A percentile compares a stretch with the other conserved stretches of the same genome.
phyloP scores from a whole-genome alignment of 352 stramenopile genomes.

The Globisporangium paroecandrum region DNA sequence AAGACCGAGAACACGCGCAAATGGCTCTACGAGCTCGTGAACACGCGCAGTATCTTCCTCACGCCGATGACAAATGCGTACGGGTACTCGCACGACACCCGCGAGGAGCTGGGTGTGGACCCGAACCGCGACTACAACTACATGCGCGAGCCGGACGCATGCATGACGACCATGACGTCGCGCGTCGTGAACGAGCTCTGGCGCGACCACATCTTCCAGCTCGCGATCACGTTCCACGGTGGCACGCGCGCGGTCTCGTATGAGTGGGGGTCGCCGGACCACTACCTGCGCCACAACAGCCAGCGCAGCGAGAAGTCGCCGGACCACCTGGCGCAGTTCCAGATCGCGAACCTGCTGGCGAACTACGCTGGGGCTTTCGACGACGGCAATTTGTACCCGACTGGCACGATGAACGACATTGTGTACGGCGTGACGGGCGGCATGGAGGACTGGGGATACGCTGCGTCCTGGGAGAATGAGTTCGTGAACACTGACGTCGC shows the following conservation, averaged over 20 bases:
- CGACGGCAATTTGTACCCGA: conserved; percentile 72
- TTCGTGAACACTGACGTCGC: conserved; percentile 18
- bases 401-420: conserved; percentile 93
- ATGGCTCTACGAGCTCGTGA: conserved; percentile 81
- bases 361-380: conserved; percentile 71
- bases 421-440: conserved; percentile 96
- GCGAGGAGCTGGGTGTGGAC: conserved; percentile 89
- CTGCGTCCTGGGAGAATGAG: conserved; percentile 84
- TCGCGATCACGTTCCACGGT: conserved; percentile 97
- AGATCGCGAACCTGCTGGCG: conserved; percentile 56
- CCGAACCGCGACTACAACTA: conserved; percentile 99
- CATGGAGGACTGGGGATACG: conserved; percentile 98
- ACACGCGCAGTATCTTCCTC: conserved; percentile 78
- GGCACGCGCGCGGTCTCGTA: conserved; percentile 97
- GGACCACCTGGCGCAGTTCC: conserved; percentile 69
- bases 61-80: conserved; percentile 94
- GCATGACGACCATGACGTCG: conserved; percentile 95
- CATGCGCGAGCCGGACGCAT: conserved; percentile 78
- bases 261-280: conserved; percentile 95
- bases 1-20: conserved; percentile 48
- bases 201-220: conserved; percentile 95
- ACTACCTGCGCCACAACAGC: conserved; percentile 58
- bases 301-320: conserved; percentile 72
- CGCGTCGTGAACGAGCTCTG: conserved; percentile 97
- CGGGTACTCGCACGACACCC: conserved; percentile 84